Base-by-base conservation (phyloP, 352 stramenopile species). In the Pythium coloratum region DNA sequence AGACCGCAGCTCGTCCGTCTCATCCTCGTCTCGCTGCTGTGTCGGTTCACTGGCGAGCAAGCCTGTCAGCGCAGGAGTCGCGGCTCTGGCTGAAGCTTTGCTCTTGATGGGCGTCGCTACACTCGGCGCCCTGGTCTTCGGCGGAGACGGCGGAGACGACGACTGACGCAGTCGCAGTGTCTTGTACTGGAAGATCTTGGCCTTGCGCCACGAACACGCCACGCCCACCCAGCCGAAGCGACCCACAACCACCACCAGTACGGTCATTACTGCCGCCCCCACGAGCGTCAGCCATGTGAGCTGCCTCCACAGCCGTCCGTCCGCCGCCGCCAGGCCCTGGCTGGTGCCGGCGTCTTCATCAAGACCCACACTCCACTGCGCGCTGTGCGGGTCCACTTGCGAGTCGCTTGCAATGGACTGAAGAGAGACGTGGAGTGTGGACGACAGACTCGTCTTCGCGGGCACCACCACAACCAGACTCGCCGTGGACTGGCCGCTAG, bases 141-240 rank as follows among this genome's bases (percentile, higher is more conserved):
- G 6, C 16, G 9, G 40, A 47, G 40, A 14, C 10, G 40, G 12
- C 40, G 16, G 33, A 38, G 33, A 20, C 12, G 40, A 18, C 40
- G 50, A 60, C 55, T 38, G 65, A 57, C 44, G 68, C 59, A 62
- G 64, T 14, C 73, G 65, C 47, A 87, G 14, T 16, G 67, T 60
- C 47, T 78, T 80, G 76, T 89, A 89, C 70, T 86, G 64, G 49
- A 89, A 89, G 6, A 69, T 59, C 63, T 70, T 71, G 53, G 67
- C 59, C 32, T 66, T 62, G 0, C 72, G 54, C 57, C 73, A 49
- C 42, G 59, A 47, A 56, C 60, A 59, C 14, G 12, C 36, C 3
- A 28, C 24, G 5, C 33, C 16, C 14, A 46, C 18, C 36, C 55
- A 49, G 67, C 70, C 46, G 53, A 74, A n/a, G 3, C 62, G 55